Conservation (phyloP, 495 filamentous ascomycete species). For the Xylaria venustula region DNA sequence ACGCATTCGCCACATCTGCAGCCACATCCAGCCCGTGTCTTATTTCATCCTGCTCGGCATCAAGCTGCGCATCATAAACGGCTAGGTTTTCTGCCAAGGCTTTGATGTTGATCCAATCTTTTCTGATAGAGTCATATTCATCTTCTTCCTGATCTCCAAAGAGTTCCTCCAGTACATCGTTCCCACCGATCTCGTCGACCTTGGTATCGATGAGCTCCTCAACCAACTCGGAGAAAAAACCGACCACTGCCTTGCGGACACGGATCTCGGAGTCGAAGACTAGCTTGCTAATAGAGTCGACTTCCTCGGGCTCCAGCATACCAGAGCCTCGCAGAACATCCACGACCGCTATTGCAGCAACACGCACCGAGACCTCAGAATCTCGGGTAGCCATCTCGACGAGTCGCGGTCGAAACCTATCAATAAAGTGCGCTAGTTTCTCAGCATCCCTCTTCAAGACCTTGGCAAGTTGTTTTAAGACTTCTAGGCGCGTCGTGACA, state of each 20-base stretch:
- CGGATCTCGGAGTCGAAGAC: constrained; percentile 83
- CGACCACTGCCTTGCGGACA: constrained; percentile 81
- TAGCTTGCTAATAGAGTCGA: constrained; percentile 78
- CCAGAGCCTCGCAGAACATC: constrained; percentile 80
- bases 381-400: constrained; percentile 91
- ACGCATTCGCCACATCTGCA: constrained; percentile 52
- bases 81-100: constrained; percentile 81
- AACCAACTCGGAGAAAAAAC: constrained; percentile 84
- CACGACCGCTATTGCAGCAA: constrained; percentile 73
- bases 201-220: constrained; percentile 76
- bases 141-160: constrained; percentile 72
- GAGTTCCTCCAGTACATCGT: constrained; percentile 58
- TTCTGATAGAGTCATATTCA: constrained; percentile 69
- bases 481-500: constrained; percentile 66
- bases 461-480: constrained; percentile 74
- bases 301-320: constrained; percentile 83
- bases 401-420: constrained; percentile 80
- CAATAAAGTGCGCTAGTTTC: constrained; percentile 81
- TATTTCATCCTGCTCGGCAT: constrained; percentile 42
- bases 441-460: constrained; percentile 77
- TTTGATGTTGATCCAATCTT: constrained; percentile 88
- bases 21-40: constrained; percentile 43
- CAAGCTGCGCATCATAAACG: constrained; percentile 63
- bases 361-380: constrained; percentile 72
- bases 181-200: constrained; percentile 77